Evolutionary conservation across 257 asterid species (phyloP).

Genomic region (Verbascum thapsus): DNA sequence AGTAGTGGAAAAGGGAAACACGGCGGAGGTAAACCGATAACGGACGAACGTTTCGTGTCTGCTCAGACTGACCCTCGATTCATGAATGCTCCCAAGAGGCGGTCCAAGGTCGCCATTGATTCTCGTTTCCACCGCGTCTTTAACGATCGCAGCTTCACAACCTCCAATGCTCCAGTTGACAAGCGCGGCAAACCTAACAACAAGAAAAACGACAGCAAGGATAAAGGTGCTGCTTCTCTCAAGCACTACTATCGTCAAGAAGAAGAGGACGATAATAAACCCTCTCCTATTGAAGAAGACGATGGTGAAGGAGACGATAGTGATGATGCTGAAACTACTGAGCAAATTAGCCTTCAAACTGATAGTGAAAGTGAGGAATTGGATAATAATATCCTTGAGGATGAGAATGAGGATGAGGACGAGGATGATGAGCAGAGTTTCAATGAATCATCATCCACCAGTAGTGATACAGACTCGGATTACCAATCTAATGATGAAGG

Average conservation of each 20-base stretch:
- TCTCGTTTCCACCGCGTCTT: slow-evolving; percentile 69
- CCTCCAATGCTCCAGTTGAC: slow-evolving; percentile 66
- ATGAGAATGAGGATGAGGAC: slow-evolving; percentile 31
- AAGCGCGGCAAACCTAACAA: slow-evolving; percentile 74
- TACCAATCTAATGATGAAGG: slow-evolving; percentile 35
- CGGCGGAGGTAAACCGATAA: slow-evolving; percentile 39
- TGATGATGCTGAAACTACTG: slow-evolving; percentile 30
- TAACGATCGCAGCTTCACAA: slow-evolving; percentile 49
- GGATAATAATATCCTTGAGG: slow-evolving; percentile 29
- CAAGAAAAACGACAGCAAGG: slow-evolving; percentile 2
- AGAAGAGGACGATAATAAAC: slow-evolving; percentile 31
- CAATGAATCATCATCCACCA: slow-evolving; percentile 53
- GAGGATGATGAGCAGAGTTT: slow-evolving; percentile 38
- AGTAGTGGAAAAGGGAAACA: slow-evolving; percentile 21
- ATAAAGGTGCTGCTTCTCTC: slow-evolving; percentile 36
- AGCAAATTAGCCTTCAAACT: slow-evolving; percentile 19
- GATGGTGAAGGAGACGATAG: slow-evolving; percentile 33
- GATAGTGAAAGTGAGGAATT: slow-evolving; percentile 39
- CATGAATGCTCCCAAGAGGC: slow-evolving; percentile 68
- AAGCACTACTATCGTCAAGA: slow-evolving; percentile 60
- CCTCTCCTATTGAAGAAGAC: slow-evolving; percentile 26
- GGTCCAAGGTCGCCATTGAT: slow-evolving; percentile 72
- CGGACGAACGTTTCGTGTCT: slow-evolving; percentile 74
- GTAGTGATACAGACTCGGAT: slow-evolving; percentile 53
- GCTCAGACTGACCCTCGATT: slow-evolving; percentile 87